These are phyloP conservation scores for Phytophthora constricta DNA, from an alignment of 352 stramenopile species.

Conservation along the genomic window DNA sequence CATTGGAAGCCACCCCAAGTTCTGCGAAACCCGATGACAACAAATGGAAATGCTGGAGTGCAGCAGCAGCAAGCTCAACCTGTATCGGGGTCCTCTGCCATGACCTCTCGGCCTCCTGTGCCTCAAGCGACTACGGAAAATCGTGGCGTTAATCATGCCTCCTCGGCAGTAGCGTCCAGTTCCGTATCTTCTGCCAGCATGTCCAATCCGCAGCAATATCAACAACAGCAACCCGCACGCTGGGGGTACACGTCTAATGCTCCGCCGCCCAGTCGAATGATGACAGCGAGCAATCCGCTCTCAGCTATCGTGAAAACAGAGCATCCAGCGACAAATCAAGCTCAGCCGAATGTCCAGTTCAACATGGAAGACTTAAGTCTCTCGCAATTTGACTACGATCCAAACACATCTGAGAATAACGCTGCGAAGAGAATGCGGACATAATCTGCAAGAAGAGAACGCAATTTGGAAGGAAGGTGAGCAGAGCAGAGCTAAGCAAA, in stretches of 20 bases:
- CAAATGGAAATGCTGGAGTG: constrained; percentile 16
- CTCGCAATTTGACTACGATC: constrained; percentile 88
- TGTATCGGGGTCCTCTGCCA: constrained; percentile 9
- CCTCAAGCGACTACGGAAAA: constrained; percentile 40
- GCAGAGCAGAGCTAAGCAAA: neutral
- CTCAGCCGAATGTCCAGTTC: constrained; percentile 43
- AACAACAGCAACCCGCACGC: constrained; percentile 28
- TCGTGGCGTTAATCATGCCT: constrained; percentile 5
- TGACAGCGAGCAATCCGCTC: constrained; percentile 21
- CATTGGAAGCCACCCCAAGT: constrained; percentile 42
- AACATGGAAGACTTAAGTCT: constrained; percentile 85
- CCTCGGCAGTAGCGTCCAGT: constrained; percentile 4
- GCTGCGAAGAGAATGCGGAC: constrained; percentile 53
- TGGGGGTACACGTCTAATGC: constrained; percentile 39
- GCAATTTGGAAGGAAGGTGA: neutral
- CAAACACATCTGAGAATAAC: constrained; percentile 26
- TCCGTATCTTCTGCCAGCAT: constrained; percentile 24
- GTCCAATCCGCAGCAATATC: constrained; percentile 22
- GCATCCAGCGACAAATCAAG: constrained; percentile 11
- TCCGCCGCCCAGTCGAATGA: constrained; percentile 57
- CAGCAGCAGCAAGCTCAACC: constrained; percentile 25
- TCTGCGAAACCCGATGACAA: constrained; percentile 20
- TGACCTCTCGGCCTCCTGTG: constrained; percentile 36
- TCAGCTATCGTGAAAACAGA: constrained; percentile 37
- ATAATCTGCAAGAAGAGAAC: constrained; percentile 13